A percentile compares a stretch with the other conserved stretches of the same genome.
These are phyloP conservation scores for Penicillium rolfsii DNA, from an alignment of 2,329 filamentous ascomycete species.

Conservation along the genomic window DNA sequence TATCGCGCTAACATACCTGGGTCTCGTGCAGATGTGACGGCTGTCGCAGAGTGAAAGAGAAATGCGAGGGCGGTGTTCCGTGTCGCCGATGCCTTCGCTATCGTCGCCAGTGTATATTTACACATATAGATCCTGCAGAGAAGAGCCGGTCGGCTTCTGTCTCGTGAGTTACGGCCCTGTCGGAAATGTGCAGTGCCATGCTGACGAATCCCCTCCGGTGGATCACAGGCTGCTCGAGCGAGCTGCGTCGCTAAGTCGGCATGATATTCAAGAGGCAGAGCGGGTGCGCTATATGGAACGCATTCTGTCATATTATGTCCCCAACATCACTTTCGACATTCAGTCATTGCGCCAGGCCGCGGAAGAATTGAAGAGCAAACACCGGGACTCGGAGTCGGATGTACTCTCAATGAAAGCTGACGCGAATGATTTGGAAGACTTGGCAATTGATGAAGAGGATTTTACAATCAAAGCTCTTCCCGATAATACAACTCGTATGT, in stretches of 20 bases:
- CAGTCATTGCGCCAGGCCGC: conserved; percentile 49
- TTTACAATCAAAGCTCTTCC: conserved; percentile 46
- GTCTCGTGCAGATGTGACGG: conserved; percentile 53
- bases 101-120: conserved; percentile 56
- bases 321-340: conserved; percentile 50
- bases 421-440: conserved; percentile 43
- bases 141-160: conserved; percentile 38
- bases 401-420: conserved; percentile 36
- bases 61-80: conserved; percentile 60
- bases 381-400: conserved; percentile 38
- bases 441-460: conserved; percentile 47
- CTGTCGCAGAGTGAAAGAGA: conserved; percentile 60
- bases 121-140: conserved; percentile 42
- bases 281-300: conserved; percentile 51
- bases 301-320: conserved; percentile 53
- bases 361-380: conserved; percentile 48
- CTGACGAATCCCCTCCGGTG: conserved; percentile 9
- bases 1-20: conserved; percentile 17
- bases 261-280: conserved; percentile 43
- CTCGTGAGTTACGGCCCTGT: conserved; percentile 33
- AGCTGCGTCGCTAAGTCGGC: conserved; percentile 35
- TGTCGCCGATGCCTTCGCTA: conserved; percentile 58
- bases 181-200: background rate
- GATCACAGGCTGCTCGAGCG: conserved; percentile 34
- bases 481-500: conserved; percentile 46